phyloP scores from a whole-genome alignment of 225 moss, liverwort and hornwort species.

The Climacium dendroides region DNA sequence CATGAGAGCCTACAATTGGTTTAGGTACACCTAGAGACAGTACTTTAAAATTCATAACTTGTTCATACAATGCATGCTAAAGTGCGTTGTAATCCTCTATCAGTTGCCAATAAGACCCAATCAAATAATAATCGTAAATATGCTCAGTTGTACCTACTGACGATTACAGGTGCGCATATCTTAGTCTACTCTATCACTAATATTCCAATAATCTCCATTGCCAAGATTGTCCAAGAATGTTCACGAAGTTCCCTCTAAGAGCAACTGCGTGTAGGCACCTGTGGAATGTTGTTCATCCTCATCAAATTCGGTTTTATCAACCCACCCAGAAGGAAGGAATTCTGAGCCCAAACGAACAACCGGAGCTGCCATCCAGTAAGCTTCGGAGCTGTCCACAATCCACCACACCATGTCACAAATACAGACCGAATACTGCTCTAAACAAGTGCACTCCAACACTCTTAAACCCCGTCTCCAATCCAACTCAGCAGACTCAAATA shows the following conservation, averaged over 20 bases:
- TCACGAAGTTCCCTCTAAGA: background rate
- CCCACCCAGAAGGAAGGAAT: constrained; percentile 25
- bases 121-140: background rate
- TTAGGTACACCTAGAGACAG: background rate
- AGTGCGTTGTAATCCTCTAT: background rate
- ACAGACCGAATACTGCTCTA: background rate
- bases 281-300: constrained; percentile 19
- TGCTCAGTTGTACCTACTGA: background rate
- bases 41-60: background rate
- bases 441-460: background rate
- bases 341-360: constrained; percentile 42
- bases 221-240: background rate
- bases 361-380: constrained; percentile 54
- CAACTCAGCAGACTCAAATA: background rate
- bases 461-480: background rate
- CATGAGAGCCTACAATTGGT: background rate
- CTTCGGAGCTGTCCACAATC: constrained; percentile 50
- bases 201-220: background rate
- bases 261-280: background rate
- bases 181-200: no score
- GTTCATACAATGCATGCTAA: background rate
- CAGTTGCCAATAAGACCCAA: background rate
- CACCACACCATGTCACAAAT: background rate
- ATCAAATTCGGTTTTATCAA: constrained; percentile 28
- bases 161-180: background rate